Evolutionary conservation across 768 basidiomycete species (phyloP), one percentile per base, ranked within the genome.

Genomic region (Tricholoma sp.): DNA sequence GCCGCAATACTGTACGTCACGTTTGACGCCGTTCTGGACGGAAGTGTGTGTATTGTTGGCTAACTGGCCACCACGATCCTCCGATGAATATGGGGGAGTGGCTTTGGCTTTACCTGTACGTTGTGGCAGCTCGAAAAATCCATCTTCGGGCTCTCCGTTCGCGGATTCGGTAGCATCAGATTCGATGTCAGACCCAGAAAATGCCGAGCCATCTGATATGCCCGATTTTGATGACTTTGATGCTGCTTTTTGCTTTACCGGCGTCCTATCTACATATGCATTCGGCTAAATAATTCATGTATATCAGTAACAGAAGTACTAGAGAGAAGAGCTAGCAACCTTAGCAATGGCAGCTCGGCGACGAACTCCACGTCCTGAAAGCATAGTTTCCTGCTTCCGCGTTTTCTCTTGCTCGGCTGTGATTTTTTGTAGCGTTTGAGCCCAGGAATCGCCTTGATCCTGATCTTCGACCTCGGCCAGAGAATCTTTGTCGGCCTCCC

Each of bases 381-480:
- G 68, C 49, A 81, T 84, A 33, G 77, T 66, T 44, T 80, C 81
- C 55, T 77, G 66, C 28, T 69, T 67, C 62, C 73, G 69, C 20
- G 64, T 63, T 56, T 74, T 79, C n/a, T 73, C 73, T 42, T 72
- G 70, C 53, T 79, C 78, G 44, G 68, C 64, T 13, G 72, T 77
- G 54, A 79, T 78, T 54, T 77, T 79, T 56, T 81, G 73, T 45
- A 94, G 70, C 9, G 90, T 83, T 53, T 82, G 79, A 10, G 86
- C 80, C 94, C 92, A 95, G n/a, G 91, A 91, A 67, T 92, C 87
- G 31, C 74, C 77, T 54, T 85, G 78, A 47, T 83, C 84, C 3
- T 76, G 76, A 47, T 88, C 88, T 33, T 72, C 77, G 18, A 91
- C 66, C 13, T 90, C 88, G 65, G 88, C 88, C 49, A 91, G 69